These are phyloP conservation scores for Oryza officinalis DNA, from an alignment of 176 grass and related monocot species.

Conservation along the genomic window DNA sequence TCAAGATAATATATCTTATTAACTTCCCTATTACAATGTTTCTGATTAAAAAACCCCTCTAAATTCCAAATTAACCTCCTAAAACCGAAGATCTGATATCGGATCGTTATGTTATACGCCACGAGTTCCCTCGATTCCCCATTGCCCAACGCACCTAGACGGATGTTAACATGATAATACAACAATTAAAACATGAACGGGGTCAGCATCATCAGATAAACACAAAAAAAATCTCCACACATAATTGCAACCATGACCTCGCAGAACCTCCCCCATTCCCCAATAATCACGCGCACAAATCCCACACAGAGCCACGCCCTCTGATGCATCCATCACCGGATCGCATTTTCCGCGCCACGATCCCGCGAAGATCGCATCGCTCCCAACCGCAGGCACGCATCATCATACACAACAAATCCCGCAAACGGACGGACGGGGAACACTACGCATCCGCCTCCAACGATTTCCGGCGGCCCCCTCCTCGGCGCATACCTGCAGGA, in stretches of 20 bases:
- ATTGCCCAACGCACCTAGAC: background rate
- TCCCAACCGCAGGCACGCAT: background rate
- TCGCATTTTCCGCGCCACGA: constrained; percentile 14
- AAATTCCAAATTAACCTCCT: background rate
- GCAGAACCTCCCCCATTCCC: background rate
- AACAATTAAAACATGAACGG: background rate
- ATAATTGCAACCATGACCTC: background rate
- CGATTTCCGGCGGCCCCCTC: background rate
- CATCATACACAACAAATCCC: constrained; percentile 2
- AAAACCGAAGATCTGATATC: background rate
- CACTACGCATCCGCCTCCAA: background rate
- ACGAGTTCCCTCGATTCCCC: background rate
- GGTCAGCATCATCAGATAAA: background rate
- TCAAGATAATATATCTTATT: background rate
- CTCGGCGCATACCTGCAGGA: constrained; percentile 67
- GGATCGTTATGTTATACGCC: background rate
- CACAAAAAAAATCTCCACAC: background rate
- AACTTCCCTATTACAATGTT: background rate
- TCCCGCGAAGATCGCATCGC: constrained; percentile 9
- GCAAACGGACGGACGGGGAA: background rate
- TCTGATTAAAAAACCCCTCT: background rate
- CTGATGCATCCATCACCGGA: background rate
- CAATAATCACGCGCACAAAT: background rate
- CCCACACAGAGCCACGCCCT: background rate
- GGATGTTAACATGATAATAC: background rate